Evolutionary conservation across 768 basidiomycete species (phyloP).

Genomic region (Sarcomyxa edulis): DNA sequence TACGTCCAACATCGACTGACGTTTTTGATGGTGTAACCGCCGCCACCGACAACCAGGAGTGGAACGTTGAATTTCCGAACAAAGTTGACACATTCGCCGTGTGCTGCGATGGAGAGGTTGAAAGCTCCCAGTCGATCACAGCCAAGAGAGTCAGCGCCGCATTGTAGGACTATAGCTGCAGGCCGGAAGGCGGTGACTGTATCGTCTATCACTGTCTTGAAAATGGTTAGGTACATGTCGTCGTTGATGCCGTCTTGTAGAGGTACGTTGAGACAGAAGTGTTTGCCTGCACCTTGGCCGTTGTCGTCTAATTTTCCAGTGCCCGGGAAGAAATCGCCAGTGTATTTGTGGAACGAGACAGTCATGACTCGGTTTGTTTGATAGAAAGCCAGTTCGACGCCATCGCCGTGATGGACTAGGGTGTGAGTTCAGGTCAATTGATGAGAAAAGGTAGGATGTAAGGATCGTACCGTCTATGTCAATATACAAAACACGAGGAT

Average conservation of each 20-base stretch:
- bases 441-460: no score
- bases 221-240: constrained; percentile 91
- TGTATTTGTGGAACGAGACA: constrained; percentile 99
- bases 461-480: constrained; percentile 99
- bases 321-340: constrained; percentile 96
- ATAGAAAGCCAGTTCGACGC: constrained; percentile 97
- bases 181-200: constrained; percentile 87
- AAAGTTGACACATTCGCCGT: constrained; percentile 97
- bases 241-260: constrained; percentile 96
- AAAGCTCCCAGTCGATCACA: constrained; percentile 95
- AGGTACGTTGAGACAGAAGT: constrained; percentile 94
- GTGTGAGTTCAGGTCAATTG: no score
- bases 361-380: constrained; percentile 98
- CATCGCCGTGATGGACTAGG: constrained; percentile 98
- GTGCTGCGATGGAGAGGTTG: constrained; percentile 95
- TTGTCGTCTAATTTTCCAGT: constrained; percentile 96
- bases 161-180: constrained; percentile 88
- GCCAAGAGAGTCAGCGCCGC: constrained; percentile 94
- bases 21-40: constrained; percentile 95
- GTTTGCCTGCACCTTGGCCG: constrained; percentile 81
- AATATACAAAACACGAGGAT: constrained; percentile 93
- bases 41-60: constrained; percentile 87
- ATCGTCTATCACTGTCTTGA: constrained; percentile 95
- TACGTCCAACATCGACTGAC: constrained; percentile 99
- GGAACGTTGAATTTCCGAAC: constrained; percentile 91